These are phyloP conservation scores for Gossypium thurberi DNA, from an alignment of 345 rosid genomes.

Conservation along the genomic window DNA sequence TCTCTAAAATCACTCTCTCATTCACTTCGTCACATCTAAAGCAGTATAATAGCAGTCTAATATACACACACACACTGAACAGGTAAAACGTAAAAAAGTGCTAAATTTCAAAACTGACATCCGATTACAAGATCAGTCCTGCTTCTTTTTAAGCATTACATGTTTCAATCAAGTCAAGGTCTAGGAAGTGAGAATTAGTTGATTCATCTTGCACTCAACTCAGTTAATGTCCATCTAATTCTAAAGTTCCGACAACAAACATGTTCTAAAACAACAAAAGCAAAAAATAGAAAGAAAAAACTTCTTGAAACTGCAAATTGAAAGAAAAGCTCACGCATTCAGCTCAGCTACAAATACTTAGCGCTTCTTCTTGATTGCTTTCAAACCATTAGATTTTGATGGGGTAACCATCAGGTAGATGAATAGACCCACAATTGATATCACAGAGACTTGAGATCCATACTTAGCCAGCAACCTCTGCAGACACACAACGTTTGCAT, in stretches of 20 bases:
- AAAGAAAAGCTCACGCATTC: neutral
- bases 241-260: neutral
- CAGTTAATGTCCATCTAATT: conserved; percentile 1
- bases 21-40: neutral
- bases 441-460: conserved; percentile 81
- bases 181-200: neutral
- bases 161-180: neutral
- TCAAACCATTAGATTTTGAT: conserved; percentile 56
- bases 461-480: conserved; percentile 85
- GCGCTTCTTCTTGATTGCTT: conserved; percentile 84
- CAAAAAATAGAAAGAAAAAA: neutral
- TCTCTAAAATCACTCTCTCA: neutral
- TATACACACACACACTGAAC: neutral
- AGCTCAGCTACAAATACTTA: conserved; percentile 3
- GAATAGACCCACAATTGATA: conserved; percentile 65
- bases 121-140: neutral
- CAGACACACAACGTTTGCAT: conserved; percentile 13
- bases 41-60: neutral
- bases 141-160: neutral
- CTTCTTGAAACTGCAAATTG: neutral
- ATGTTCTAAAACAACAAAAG: neutral
- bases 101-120: neutral
- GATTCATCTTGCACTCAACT: conserved; percentile 10
- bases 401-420: conserved; percentile 61
- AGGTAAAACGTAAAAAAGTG: neutral